Evolutionary conservation across 176 grass and related monocot species (phyloP).

Genomic region (Zizania latifolia): DNA sequence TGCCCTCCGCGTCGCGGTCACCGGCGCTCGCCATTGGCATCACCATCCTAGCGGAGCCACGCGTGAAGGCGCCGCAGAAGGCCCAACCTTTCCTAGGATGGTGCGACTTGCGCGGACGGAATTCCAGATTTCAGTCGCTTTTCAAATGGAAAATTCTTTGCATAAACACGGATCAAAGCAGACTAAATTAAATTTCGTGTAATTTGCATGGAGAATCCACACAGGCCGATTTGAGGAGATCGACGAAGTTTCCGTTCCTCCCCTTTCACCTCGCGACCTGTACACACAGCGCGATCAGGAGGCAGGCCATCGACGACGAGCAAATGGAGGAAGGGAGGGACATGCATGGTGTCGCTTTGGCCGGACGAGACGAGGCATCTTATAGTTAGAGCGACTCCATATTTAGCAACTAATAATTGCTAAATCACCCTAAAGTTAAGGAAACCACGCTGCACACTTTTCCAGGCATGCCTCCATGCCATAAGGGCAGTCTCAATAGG

Average conservation of each 20-base stretch:
- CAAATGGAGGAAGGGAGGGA: background rate
- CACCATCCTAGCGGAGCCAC: constrained; percentile 15
- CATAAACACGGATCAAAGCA: background rate
- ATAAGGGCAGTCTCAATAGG: no score
- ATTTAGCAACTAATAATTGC: constrained; percentile 28
- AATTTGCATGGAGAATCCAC: no score
- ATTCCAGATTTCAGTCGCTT: constrained; percentile 20
- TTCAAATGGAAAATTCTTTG: background rate
- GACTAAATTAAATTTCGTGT: no score
- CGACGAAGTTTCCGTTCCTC: background rate
- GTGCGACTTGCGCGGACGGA: constrained; percentile 25
- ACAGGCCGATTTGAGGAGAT: no score
- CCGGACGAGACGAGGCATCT: constrained; percentile 28
- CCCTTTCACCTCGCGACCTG: background rate
- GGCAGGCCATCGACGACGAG: background rate
- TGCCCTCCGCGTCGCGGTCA: constrained; percentile 38
- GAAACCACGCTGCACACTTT: no score
- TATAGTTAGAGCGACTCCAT: constrained; percentile 39
- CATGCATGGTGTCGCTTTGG: constrained; percentile 8
- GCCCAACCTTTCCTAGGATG: background rate
- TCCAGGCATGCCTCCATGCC: no score
- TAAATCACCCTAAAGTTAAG: background rate
- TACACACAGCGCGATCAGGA: background rate
- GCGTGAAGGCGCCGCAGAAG: no score
- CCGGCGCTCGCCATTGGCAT: constrained; percentile 41